Evolutionary conservation across 176 grass and related monocot species (phyloP).

Genomic region (Rhynchospora pubera): DNA sequence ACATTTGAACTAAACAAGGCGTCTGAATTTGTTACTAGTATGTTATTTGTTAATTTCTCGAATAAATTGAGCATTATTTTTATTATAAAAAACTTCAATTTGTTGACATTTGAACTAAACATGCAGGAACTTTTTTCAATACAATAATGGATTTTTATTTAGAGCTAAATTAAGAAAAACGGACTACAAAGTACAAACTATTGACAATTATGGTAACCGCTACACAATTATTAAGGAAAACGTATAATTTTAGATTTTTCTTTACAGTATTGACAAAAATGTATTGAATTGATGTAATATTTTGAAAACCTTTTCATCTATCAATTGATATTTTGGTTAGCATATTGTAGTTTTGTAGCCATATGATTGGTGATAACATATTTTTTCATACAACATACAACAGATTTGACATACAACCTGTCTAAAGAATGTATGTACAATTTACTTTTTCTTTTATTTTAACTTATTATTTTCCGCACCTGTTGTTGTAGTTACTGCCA

Average conservation of each 20-base stretch:
- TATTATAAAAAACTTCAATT: not conserved
- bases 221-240: not conserved
- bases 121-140: not conserved
- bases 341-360: too few relatives aligned
- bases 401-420: not conserved
- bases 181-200: not conserved
- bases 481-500: not conserved
- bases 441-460: not conserved
- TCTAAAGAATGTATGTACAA: not conserved
- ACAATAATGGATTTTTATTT: not conserved
- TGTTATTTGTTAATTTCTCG: not conserved
- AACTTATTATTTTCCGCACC: not conserved
- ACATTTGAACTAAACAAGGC: not conserved
- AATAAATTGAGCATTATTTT: not conserved
- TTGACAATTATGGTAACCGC: not conserved
- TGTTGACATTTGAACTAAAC: too few relatives aligned
- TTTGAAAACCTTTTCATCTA: not conserved
- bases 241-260: not conserved
- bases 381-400: not conserved
- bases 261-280: not conserved
- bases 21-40: not conserved
- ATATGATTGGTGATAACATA: not conserved
- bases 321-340: not conserved
- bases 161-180: not conserved
- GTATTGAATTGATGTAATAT: not conserved